These are phyloP conservation scores for Colletotrichum sp. DNA, from an alignment of 2,329 filamentous ascomycete species.

Conservation along the genomic window DNA sequence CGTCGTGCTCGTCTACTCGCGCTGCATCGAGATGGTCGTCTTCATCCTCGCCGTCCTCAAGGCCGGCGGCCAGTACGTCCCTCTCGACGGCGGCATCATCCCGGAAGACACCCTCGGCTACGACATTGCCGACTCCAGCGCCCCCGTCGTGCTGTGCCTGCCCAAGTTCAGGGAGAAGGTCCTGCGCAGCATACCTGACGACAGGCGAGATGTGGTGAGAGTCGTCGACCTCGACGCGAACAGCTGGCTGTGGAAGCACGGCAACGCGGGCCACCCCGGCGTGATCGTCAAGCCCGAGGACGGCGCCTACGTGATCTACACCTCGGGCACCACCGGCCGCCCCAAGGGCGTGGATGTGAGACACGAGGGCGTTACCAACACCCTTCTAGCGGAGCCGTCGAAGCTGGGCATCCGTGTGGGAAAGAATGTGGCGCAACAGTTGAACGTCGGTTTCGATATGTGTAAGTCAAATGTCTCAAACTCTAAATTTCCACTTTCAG, in stretches of 20 bases:
- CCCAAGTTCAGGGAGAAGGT: constrained; percentile 20
- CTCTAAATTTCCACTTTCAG: background rate
- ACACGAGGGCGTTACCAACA: constrained; percentile 38
- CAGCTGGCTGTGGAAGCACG: constrained; percentile 16
- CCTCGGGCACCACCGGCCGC: constrained; percentile 61
- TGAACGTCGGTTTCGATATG: constrained; percentile 68
- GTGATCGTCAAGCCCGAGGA: constrained; percentile 36
- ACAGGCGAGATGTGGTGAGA: background rate
- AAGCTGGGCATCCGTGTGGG: constrained; percentile 55
- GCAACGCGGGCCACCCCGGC: constrained; percentile 15
- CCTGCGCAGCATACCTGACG: constrained; percentile 1
- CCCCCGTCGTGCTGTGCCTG: constrained; percentile 53
- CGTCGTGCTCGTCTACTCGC: constrained; percentile 59
- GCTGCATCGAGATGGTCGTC: constrained; percentile 61
- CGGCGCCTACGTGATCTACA: constrained; percentile 58
- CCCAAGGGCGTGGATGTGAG: constrained; percentile 65
- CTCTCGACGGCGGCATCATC: constrained; percentile 61
- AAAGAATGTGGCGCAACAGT: constrained; percentile 57
- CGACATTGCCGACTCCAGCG: constrained; percentile 51
- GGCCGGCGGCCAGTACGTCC: constrained; percentile 64
- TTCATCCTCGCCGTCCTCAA: constrained; percentile 62
- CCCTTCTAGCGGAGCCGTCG: background rate
- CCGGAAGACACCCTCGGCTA: constrained; percentile 52
- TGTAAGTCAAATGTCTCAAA: constrained; percentile 42
- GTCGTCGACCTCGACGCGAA: constrained; percentile 18